Conservation (phyloP, 208 protist species). For the Wallacemonas sp. region DNA sequence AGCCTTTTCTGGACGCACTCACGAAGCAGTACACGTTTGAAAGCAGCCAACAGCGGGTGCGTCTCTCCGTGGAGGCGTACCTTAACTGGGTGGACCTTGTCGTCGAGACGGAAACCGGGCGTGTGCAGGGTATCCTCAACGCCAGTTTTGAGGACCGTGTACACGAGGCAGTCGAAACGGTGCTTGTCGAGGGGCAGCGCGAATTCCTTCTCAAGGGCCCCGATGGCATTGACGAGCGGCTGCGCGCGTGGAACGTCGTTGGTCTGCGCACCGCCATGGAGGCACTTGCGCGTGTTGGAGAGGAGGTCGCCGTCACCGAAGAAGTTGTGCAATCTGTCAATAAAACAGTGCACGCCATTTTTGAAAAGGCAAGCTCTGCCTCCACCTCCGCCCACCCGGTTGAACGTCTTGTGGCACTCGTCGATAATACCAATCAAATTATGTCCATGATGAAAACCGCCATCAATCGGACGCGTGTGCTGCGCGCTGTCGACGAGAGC, state of each 20-base stretch:
- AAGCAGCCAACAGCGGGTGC: constrained; percentile 19
- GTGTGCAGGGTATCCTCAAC: constrained; percentile 24
- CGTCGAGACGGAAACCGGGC: not conserved
- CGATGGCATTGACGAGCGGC: constrained; percentile 17
- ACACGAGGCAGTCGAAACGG: constrained; percentile 24
- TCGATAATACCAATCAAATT: not conserved
- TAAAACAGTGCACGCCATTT: not conserved
- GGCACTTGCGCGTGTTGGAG: not conserved
- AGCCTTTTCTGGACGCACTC: constrained; percentile 33
- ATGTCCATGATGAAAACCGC: constrained; percentile 2
- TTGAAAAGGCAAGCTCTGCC: not conserved
- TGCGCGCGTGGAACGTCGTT: constrained; percentile 25
- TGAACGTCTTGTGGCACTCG: not conserved
- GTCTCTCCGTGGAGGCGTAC: constrained; percentile 18
- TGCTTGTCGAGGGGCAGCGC: constrained; percentile 20
- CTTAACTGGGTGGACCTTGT: constrained; percentile 27
- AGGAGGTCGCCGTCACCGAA: constrained; percentile 6
- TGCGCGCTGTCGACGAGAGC: not conserved
- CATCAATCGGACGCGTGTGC: constrained; percentile 3
- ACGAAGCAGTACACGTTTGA: constrained; percentile 20
- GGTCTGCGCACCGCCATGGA: constrained; percentile 13
- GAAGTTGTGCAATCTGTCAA: not conserved
- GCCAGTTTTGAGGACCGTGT: constrained; percentile 29
- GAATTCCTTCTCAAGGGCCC: constrained; percentile 24
- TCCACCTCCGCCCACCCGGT: not conserved